Base-by-base conservation (phyloP, 176 grass and related monocot species). In the Zea luxurians region DNA sequence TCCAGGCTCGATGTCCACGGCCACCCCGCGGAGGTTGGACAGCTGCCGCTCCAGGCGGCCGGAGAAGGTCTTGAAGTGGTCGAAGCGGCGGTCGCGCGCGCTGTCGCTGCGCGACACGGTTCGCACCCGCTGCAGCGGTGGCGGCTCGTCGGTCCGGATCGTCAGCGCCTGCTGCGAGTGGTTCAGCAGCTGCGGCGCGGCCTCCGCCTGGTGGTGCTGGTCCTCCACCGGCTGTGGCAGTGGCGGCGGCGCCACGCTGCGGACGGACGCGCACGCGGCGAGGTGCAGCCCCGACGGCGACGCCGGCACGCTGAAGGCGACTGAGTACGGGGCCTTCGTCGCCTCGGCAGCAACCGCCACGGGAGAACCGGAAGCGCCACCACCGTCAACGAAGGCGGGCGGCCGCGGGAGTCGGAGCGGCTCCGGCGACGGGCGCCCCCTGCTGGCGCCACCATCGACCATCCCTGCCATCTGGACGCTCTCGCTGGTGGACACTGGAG, bases 11-110 rank as follows among this genome's bases (percentile, higher is more conserved):
- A 48, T 34, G 11, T 88, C 91, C 3, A 55, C 13, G 2, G 43
- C 2, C 58, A 68, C 78, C 5, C 94, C 94, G 36, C 86, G 86
- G 42, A 97, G 80, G 89, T 80, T 97, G 15, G 93, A 93, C 16
- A 97, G 43, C 82, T 97, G 93, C 2, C 83, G 76, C 66, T 97
- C 90, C 2, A 97, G 90, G 48, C 76, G 89, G 21, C 90, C 93
- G 5, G 88, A 91, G 88, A 89, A 97, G 10, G 93, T 93, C 78
- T 97, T 97, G 78, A 93, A 97, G 0, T 89, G 71, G 75, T 97
- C 93, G 54, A 92, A 97, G 13, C 88, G 80, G 8, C 46, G 73
- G 74, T 93, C 85, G 1, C 83, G 76, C 64, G 66, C 37, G 48
- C 82, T 89, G 20, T 78, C 53, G 59, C 76, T 83, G 54, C 77